Evolutionary conservation across 352 stramenopile genomes (phyloP).

Genomic region (Phytophthora agathidicida): DNA sequence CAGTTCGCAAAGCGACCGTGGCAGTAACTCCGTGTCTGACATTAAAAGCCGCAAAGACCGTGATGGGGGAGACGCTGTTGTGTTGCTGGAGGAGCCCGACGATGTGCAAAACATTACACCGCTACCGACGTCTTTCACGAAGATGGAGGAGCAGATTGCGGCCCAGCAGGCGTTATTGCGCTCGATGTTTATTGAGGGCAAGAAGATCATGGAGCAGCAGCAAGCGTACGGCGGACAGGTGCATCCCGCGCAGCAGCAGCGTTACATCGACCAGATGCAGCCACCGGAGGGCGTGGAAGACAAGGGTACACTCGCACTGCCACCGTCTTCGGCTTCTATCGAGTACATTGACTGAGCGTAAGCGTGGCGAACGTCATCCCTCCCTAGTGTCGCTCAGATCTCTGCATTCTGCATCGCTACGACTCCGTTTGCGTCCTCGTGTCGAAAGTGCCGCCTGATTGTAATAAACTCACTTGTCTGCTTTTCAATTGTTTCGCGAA

Average conservation of each 20-base stretch:
- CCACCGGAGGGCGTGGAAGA: slow-evolving; percentile 29
- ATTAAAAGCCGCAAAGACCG: slow-evolving; percentile 32
- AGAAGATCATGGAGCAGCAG: slow-evolving; percentile 78
- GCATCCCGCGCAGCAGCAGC: slow-evolving; percentile 41
- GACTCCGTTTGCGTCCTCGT: neutral
- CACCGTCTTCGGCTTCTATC: slow-evolving; percentile 39
- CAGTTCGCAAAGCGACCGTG: slow-evolving; percentile 41
- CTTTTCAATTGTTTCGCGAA: neutral
- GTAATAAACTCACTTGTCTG: slow-evolving; percentile 40
- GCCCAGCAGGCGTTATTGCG: slow-evolving; percentile 72
- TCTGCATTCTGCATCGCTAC: slow-evolving; percentile 24
- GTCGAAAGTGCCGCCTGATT: slow-evolving; percentile 20
- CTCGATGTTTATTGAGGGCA: slow-evolving; percentile 76
- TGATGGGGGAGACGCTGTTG: slow-evolving; percentile 20
- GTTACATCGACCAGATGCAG: slow-evolving; percentile 42
- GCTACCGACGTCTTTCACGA: slow-evolving; percentile 69
- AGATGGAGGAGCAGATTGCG: slow-evolving; percentile 84
- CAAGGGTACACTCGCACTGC: slow-evolving; percentile 26
- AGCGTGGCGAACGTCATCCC: slow-evolving; percentile 10
- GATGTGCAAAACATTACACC: slow-evolving; percentile 55
- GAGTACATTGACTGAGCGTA: slow-evolving; percentile 50
- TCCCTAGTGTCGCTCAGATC: slow-evolving; percentile 22
- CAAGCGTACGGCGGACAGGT: slow-evolving; percentile 36
- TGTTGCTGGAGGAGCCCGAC: slow-evolving; percentile 48
- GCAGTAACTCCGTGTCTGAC: slow-evolving; percentile 31